phyloP scores from a whole-genome alignment of 2,329 filamentous ascomycete species.

The Talaromyces pinophilus region DNA sequence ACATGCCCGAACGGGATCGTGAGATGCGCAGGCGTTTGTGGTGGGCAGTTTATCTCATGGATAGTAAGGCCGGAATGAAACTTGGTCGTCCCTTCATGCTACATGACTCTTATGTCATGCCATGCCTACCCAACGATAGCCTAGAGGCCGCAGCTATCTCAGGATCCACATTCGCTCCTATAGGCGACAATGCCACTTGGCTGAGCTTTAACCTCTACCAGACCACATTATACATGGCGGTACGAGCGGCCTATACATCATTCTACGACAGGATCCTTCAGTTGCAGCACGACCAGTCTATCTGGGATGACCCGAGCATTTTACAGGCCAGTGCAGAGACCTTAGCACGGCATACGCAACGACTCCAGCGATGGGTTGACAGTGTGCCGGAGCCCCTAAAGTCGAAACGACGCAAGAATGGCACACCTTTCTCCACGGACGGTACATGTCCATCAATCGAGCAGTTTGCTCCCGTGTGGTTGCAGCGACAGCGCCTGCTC shows the following conservation, averaged over 20 bases:
- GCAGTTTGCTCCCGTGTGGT: conserved; percentile 15
- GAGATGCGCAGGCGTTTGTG: conserved; percentile 17
- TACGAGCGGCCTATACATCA: conserved; percentile 8
- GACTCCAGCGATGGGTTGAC: conserved; percentile 14
- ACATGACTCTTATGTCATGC: conserved; percentile 10
- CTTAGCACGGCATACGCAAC: background rate
- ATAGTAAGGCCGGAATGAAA: conserved; percentile 15
- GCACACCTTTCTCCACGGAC: conserved; percentile 7
- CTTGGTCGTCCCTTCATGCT: conserved; percentile 18
- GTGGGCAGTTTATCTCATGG: conserved; percentile 18
- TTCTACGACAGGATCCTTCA: conserved; percentile 10
- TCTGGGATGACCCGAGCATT: conserved; percentile 17
- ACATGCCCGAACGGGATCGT: conserved; percentile 8
- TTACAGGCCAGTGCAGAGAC: conserved; percentile 13
- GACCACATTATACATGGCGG: conserved; percentile 9
- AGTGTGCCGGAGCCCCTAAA: conserved; percentile 11
- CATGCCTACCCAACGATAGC: conserved; percentile 9
- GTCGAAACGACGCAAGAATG: conserved; percentile 9
- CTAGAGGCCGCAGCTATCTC: conserved; percentile 10
- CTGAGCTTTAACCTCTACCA: conserved; percentile 18
- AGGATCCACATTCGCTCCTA: conserved; percentile 19
- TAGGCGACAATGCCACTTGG: conserved; percentile 17
- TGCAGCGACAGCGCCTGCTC: conserved; percentile 19
- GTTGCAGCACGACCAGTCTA: conserved; percentile 6
- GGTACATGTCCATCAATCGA: background rate